Evolutionary conservation across 139 green algal species (phyloP).

Genomic region (Klebsormidium nitens): DNA sequence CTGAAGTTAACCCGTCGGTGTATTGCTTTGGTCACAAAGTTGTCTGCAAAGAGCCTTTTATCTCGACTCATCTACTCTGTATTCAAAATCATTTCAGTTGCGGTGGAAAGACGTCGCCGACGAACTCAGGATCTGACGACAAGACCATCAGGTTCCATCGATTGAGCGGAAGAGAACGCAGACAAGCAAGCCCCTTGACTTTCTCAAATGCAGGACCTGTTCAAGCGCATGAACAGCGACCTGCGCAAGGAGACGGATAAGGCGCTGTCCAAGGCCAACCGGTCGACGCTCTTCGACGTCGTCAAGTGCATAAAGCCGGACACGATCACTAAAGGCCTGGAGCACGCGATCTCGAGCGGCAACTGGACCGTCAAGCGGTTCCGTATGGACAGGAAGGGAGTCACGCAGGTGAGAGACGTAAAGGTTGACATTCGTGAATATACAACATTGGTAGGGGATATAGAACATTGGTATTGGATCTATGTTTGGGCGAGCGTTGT

Average conservation of each 20-base stretch:
- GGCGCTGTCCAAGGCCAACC: slow-evolving; percentile 72
- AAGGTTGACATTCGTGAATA: background rate
- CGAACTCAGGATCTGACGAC: too few species aligned
- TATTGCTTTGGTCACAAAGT: too few species aligned
- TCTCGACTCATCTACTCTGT: too few species aligned
- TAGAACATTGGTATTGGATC: too few species aligned
- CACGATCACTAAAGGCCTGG: slow-evolving; percentile 90
- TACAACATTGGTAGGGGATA: too few species aligned
- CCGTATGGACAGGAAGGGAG: slow-evolving; percentile 95
- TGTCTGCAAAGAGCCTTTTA: too few species aligned
- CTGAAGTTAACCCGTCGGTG: too few species aligned
- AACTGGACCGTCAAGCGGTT: slow-evolving; percentile 99
- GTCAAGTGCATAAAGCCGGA: slow-evolving; percentile 84
- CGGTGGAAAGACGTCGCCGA: too few species aligned
- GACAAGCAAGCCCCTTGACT: too few species aligned
- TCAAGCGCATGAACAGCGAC: slow-evolving; percentile 91
- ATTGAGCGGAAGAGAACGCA: background rate
- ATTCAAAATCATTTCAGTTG: too few species aligned
- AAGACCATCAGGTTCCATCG: background rate
- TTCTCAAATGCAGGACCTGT: slow-evolving; percentile 73
- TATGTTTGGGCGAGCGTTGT: too few species aligned
- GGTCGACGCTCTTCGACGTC: slow-evolving; percentile 83
- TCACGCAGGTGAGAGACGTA: slow-evolving; percentile 65
- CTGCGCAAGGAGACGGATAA: slow-evolving; percentile 80
- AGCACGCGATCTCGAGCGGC: slow-evolving; percentile 79